Base-by-base conservation (phyloP, 345 rosid genomes). In the Geranium rotundifolium region DNA sequence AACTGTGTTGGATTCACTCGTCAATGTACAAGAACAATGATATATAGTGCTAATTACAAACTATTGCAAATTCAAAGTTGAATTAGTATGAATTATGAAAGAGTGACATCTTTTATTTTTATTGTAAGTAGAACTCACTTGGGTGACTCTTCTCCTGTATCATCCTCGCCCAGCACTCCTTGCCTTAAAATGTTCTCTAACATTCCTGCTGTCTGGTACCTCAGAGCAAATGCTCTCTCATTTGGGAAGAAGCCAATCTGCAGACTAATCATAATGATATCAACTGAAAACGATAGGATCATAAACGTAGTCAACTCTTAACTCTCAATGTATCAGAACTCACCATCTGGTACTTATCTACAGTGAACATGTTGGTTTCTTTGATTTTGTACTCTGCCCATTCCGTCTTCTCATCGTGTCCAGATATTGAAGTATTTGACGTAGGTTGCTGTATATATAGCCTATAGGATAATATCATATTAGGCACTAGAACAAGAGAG, bases 91-190 rank as follows among this genome's bases (percentile, higher is more conserved):
- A 49, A 59, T 17, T 5, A 2, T 15, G 39, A 3, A 4, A 14
- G 59, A 65, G 19, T 4, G 56, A 16, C 34, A 58, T 23, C 34
- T 30, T 55, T 64, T 23, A 23, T 23, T 23, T 29, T 7, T 30
- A 19, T 61, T 54, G 19, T 10, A 31, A 29, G 59, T 60, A 71
- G 54, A 57, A 74, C 79, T 81, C 63, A 84, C 98, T 81, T 87
- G 39, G 96, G 98, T 64, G 84, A 87, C 62, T 85, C 93, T 75
- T 89, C 98, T 60, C 82, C 98, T n/a, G 82, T 89, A 73, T 92
- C 98, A 73, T 92, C 95, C 75, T 92, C 96, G 57, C 98, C 98
- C 0, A 89, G 80, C 61, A 89, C 96, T 14, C 98, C 96, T 76
- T 85, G 87, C 76, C 98, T 85, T 72, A 89, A 63, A 1, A 84